Evolutionary conservation across 768 basidiomycete species (phyloP).

Genomic region (Suillus cothurnatus): DNA sequence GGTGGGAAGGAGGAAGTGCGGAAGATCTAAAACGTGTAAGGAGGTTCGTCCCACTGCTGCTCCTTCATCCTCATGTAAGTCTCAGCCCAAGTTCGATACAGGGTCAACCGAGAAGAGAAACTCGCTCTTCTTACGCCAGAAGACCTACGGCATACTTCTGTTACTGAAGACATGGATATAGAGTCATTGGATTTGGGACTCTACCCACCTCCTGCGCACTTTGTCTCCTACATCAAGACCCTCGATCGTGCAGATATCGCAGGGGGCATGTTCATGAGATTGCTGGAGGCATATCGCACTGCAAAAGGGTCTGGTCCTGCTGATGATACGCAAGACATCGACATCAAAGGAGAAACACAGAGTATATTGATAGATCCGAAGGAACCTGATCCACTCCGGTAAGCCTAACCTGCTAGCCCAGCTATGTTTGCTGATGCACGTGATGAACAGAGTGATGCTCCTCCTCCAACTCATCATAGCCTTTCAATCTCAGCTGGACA

Average conservation of each 20-base stretch:
- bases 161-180: slow-evolving; percentile 45
- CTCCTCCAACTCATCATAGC: slow-evolving; percentile 81
- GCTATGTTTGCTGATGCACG: background rate
- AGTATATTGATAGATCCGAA: slow-evolving; percentile 8
- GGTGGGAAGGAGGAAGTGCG: slow-evolving; percentile 58
- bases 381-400: slow-evolving; percentile 58
- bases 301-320: background rate
- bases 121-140: slow-evolving; percentile 56
- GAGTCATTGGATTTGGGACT: slow-evolving; percentile 55
- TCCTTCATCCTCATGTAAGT: background rate
- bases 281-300: slow-evolving; percentile 68
- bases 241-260: slow-evolving; percentile 70
- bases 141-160: slow-evolving; percentile 42
- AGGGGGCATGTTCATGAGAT: slow-evolving; percentile 70
- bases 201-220: slow-evolving; percentile 74
- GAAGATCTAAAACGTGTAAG: slow-evolving; percentile 48
- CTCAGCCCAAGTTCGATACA: background rate
- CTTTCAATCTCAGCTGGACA: slow-evolving; percentile 72
- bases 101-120: slow-evolving; percentile 24
- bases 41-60: slow-evolving; percentile 40
- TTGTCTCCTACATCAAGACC: slow-evolving; percentile 65
- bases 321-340: slow-evolving; percentile 17
- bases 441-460: slow-evolving; percentile 45
- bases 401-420: slow-evolving; percentile 11
- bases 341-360: slow-evolving; percentile 34